phyloP scores from a whole-genome alignment of 441 rosid species.

The Mallotus japonicus region DNA sequence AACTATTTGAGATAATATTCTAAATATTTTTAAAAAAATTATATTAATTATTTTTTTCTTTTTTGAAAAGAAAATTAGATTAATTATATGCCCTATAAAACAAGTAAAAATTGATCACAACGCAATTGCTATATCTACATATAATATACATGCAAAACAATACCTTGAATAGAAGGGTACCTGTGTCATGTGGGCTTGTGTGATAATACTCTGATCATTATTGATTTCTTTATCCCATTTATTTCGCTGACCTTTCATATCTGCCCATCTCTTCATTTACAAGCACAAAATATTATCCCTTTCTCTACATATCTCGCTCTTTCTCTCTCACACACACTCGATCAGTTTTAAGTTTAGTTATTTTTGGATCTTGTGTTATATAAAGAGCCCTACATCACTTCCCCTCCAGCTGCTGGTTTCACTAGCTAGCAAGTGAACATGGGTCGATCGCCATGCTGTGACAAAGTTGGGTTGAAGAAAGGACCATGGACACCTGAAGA shows the following conservation, averaged over 20 bases:
- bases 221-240: constrained; percentile 39
- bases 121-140: not conserved
- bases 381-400: constrained; percentile 21
- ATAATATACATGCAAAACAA: not conserved
- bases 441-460: constrained; percentile 96
- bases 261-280: constrained; percentile 35
- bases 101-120: constrained; percentile 11
- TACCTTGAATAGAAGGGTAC: constrained; percentile 21
- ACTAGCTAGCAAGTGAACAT: constrained; percentile 26
- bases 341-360: too few species aligned
- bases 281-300: constrained; percentile 21
- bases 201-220: constrained; percentile 15
- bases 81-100: constrained; percentile 16
- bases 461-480: constrained; percentile 90
- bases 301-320: constrained; percentile 1
- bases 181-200: constrained; percentile 25
- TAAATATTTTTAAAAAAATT: too few species aligned
- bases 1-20: too few species aligned
- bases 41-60: too few species aligned
- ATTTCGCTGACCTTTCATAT: constrained; percentile 46
- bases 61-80: too few species aligned
- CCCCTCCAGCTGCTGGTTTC: constrained; percentile 21
- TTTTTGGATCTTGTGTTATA: constrained; percentile 13
- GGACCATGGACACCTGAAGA: constrained; percentile 99
- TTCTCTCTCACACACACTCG: not conserved